Conservation (phyloP, 1,284 basidiomycete genomes). For the Athelia psychrophila region DNA sequence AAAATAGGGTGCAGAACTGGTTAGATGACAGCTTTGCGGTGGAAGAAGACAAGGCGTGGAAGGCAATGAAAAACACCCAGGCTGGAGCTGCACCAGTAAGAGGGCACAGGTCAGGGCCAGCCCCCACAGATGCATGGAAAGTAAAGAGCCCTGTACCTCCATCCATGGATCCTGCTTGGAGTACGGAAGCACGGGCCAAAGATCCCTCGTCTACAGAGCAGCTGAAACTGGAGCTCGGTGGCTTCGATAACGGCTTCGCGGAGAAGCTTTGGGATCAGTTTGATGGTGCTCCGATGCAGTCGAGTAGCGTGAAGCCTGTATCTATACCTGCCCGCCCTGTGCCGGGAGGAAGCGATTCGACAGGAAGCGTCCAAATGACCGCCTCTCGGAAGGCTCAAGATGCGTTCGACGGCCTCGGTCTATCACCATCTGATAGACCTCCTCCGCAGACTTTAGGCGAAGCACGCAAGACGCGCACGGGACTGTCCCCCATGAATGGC, state of each 20-base stretch:
- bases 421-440: slow-evolving; percentile 36
- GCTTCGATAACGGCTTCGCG: slow-evolving; percentile 53
- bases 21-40: slow-evolving; percentile 39
- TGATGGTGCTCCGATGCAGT: slow-evolving; percentile 26
- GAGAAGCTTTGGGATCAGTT: slow-evolving; percentile 53
- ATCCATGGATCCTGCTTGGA: slow-evolving; percentile 47
- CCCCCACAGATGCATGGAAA: slow-evolving; percentile 29
- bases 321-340: slow-evolving; percentile 21
- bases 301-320: slow-evolving; percentile 16
- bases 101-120: slow-evolving; percentile 32
- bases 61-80: slow-evolving; percentile 27
- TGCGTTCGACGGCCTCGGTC: slow-evolving; percentile 74
- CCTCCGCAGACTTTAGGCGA: slow-evolving; percentile 70
- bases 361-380: slow-evolving; percentile 4
- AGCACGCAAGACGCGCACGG: slow-evolving; percentile 66
- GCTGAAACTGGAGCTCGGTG: slow-evolving; percentile 34
- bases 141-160: slow-evolving; percentile 14
- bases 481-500: slow-evolving; percentile 45
- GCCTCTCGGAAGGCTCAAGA: slow-evolving; percentile 45
- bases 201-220: slow-evolving; percentile 7
- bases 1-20: slow-evolving; percentile 31
- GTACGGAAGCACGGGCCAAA: slow-evolving; percentile 24
- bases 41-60: slow-evolving; percentile 57
- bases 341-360: slow-evolving; percentile 13
- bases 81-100: slow-evolving; percentile 19